Conservation (phyloP, 2,329 filamentous ascomycete genomes). For the Berkeleyomyces basicola region DNA sequence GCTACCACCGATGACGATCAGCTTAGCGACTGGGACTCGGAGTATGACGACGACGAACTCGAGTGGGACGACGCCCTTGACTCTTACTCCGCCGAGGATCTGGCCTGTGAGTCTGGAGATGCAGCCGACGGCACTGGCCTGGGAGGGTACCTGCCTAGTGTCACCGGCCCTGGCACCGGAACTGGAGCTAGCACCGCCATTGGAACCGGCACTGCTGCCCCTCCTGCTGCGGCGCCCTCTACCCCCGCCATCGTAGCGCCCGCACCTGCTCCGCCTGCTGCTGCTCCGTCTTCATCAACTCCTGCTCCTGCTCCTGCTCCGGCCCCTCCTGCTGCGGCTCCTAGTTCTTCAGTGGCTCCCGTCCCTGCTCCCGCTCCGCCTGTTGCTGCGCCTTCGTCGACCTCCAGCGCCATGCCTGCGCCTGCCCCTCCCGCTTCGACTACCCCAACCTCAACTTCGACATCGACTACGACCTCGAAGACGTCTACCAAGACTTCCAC, state of each 20-base stretch:
- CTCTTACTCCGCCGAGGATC: neutral
- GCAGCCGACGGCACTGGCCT: neutral
- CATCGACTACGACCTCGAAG: neutral
- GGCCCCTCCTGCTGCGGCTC: neutral
- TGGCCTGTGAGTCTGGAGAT: conserved; percentile 2
- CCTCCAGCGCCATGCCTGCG: neutral
- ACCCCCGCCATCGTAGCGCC: too few species aligned
- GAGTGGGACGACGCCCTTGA: conserved; percentile 5
- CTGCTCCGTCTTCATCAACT: neutral
- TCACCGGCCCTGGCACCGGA: neutral
- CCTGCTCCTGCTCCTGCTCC: neutral
- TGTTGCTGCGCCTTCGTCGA: neutral
- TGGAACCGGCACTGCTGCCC: neutral
- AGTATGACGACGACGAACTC: conserved; percentile 7
- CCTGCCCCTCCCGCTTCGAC: neutral
- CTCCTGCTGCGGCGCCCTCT: neutral
- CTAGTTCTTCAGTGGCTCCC: neutral
- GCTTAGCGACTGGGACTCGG: conserved; percentile 11
- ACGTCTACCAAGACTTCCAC: neutral
- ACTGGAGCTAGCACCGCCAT: neutral
- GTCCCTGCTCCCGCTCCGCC: neutral
- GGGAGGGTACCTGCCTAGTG: neutral
- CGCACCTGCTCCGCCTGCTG: neutral
- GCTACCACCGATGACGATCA: neutral
- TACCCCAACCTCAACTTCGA: neutral